These are phyloP conservation scores for Whalleya microplaca DNA, from an alignment of 2,329 filamentous ascomycete genomes.

Conservation along the genomic window DNA sequence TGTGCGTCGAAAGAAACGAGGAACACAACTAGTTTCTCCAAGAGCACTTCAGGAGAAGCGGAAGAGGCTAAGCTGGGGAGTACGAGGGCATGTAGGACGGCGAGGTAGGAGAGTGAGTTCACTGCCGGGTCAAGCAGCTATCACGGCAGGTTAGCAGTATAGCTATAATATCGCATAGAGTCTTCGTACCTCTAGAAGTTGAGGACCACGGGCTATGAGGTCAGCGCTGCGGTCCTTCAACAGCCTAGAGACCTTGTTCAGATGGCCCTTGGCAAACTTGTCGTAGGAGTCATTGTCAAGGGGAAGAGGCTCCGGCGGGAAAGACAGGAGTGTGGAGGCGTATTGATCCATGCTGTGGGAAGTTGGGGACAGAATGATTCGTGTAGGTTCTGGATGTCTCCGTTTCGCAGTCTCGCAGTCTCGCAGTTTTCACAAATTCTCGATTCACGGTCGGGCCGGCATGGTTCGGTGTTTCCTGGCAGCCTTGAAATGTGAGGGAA, in stretches of 20 bases:
- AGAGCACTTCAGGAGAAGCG: slow-evolving; percentile 35
- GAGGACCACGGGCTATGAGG: slow-evolving; percentile 39
- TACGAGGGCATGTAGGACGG: slow-evolving; percentile 48
- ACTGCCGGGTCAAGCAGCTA: slow-evolving; percentile 51
- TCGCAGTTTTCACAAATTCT: background rate
- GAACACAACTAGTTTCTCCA: slow-evolving; percentile 49
- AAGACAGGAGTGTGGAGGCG: slow-evolving; percentile 45
- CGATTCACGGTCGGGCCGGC: background rate
- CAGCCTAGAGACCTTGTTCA: slow-evolving; percentile 43
- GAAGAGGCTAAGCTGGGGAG: slow-evolving; percentile 37
- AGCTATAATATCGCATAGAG: background rate
- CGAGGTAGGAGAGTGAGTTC: slow-evolving; percentile 57
- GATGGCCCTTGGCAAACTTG: slow-evolving; percentile 43
- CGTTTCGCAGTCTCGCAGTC: too few species aligned
- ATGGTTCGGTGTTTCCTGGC: background rate
- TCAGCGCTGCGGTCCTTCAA: slow-evolving; percentile 38
- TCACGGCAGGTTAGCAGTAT: background rate
- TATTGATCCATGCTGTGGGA: slow-evolving; percentile 43
- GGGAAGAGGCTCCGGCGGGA: slow-evolving; percentile 40
- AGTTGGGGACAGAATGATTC: slow-evolving; percentile 5
- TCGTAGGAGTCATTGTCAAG: slow-evolving; percentile 45
- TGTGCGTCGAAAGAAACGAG: slow-evolving; percentile 52
- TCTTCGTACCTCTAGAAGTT: slow-evolving; percentile 46
- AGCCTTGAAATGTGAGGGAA: background rate
- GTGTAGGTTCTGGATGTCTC: background rate